Evolutionary conservation across 2,329 filamentous ascomycete genomes (phyloP).

Genomic region (Xenosphaeropsis pyriputrescens): DNA sequence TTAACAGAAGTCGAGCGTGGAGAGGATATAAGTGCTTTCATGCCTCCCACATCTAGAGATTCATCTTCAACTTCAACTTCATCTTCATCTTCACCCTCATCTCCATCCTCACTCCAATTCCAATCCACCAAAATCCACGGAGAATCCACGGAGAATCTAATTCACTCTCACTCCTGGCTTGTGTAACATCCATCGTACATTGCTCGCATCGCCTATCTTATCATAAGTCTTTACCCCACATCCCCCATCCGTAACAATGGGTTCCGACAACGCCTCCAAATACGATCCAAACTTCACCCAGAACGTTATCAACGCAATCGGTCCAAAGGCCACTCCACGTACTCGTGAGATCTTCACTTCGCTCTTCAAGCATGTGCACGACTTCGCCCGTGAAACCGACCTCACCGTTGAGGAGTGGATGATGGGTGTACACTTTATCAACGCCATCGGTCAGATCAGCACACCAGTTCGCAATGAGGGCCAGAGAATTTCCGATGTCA

Average conservation of each 20-base stretch:
- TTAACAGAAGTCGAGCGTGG: too few relatives aligned
- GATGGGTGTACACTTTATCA: conserved; percentile 59
- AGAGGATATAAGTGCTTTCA: too few relatives aligned
- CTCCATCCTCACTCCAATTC: too few relatives aligned
- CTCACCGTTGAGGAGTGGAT: conserved; percentile 68
- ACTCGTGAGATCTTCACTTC: conserved; percentile 47
- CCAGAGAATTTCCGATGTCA: conserved; percentile 57
- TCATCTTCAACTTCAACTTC: background rate
- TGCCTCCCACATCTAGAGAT: background rate
- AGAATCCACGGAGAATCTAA: background rate
- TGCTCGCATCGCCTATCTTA: background rate
- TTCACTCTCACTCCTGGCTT: too few relatives aligned
- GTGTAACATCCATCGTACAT: background rate
- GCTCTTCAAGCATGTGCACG: conserved; percentile 60
- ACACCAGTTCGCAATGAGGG: conserved; percentile 58
- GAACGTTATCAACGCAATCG: conserved; percentile 59
- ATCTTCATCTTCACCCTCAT: background rate
- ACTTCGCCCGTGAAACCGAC: conserved; percentile 66
- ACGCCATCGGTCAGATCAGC: conserved; percentile 53
- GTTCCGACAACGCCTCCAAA: conserved; percentile 4
- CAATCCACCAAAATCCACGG: too few relatives aligned
- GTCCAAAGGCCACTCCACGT: conserved; percentile 50
- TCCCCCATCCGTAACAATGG: background rate
- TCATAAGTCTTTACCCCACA: background rate
- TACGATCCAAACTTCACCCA: conserved; percentile 70